Evolutionary conservation across 495 filamentous ascomycete species (phyloP).

Genomic region (Hyaloscypha hepaticicola): DNA sequence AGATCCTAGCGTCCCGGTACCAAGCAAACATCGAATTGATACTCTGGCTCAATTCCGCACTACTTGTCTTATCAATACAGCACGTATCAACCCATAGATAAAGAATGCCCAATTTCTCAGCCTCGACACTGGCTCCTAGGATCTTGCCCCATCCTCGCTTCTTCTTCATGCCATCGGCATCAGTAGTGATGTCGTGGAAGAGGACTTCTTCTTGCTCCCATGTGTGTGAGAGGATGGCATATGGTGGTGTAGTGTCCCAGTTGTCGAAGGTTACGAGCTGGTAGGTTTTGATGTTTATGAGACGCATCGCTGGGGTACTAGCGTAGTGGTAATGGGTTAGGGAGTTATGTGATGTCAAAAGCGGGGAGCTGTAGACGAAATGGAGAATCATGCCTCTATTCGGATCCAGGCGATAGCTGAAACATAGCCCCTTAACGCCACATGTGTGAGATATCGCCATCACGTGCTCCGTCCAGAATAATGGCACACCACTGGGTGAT

Average conservation of each 20-base stretch:
- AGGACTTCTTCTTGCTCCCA: not conserved
- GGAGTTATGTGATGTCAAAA: too few relatives aligned
- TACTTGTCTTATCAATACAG: not conserved
- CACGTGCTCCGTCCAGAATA: too few relatives aligned
- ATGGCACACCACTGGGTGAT: too few relatives aligned
- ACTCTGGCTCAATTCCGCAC: not conserved
- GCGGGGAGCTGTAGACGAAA: too few relatives aligned
- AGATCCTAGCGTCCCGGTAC: not conserved
- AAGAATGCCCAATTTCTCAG: not conserved
- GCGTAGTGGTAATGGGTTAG: not conserved
- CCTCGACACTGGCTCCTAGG: not conserved
- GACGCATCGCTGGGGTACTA: not conserved
- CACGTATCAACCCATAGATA: not conserved
- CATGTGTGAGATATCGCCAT: too few relatives aligned
- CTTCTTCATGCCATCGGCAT: not conserved
- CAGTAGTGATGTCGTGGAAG: not conserved
- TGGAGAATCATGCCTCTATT: too few relatives aligned
- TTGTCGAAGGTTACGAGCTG: not conserved
- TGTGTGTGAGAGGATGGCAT: not conserved
- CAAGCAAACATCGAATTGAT: not conserved
- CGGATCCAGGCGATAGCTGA: too few relatives aligned
- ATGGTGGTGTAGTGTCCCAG: not conserved
- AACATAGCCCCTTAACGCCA: too few relatives aligned
- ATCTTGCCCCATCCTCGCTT: not conserved
- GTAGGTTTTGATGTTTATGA: not conserved